Evolutionary conservation across 2,329 filamentous ascomycete genomes (phyloP).

Genomic region (Botrytis pseudocinerea): DNA sequence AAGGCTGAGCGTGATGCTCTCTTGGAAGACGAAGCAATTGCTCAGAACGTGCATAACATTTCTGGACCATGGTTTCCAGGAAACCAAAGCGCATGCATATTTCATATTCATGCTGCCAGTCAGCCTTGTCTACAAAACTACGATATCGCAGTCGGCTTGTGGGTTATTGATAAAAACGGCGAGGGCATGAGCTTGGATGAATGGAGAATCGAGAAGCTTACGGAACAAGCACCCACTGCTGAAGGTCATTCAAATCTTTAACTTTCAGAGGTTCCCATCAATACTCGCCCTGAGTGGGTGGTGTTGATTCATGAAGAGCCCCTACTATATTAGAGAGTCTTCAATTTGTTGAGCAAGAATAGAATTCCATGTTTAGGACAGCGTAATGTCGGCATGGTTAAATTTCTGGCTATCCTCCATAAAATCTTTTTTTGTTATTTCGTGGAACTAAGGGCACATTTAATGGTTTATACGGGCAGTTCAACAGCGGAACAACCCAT

Average conservation of each 20-base stretch:
- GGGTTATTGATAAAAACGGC: background rate
- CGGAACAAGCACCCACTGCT: rapidly evolving
- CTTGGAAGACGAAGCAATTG: rapidly evolving
- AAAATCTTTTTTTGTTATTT: background rate
- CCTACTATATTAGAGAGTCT: background rate
- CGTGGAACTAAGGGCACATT: background rate
- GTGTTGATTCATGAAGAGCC: too few relatives aligned
- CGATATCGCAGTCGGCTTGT: background rate
- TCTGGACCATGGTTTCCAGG: background rate
- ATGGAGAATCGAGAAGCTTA: background rate
- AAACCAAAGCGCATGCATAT: background rate
- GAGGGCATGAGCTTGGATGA: rapidly evolving
- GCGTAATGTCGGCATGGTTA: background rate
- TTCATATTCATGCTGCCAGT: background rate
- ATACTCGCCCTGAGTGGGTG: background rate
- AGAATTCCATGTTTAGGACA: background rate
- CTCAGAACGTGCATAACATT: background rate
- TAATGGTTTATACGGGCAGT: background rate
- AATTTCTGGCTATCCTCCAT: background rate
- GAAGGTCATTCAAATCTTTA: rapidly evolving
- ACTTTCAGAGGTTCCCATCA: rapidly evolving
- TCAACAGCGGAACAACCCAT: rapidly evolving
- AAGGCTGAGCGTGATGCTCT: background rate
- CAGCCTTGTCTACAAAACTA: rapidly evolving
- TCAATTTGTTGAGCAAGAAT: background rate